These are phyloP conservation scores for Talaromyces sp. DNA, from an alignment of 2,329 filamentous ascomycete genomes.

Conservation along the genomic window DNA sequence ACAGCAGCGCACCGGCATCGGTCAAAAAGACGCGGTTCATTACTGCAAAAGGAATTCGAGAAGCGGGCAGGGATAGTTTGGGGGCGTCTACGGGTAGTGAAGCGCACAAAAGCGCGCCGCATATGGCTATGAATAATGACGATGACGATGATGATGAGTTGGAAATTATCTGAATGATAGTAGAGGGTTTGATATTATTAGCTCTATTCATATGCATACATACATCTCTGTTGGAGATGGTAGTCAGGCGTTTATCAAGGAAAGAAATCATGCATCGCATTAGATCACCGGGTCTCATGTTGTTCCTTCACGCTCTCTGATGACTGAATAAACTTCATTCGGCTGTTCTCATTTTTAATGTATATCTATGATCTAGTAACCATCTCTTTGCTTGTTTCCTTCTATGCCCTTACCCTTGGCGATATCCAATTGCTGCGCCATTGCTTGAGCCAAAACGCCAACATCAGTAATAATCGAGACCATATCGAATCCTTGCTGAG, in stretches of 20 bases:
- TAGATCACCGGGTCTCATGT: not conserved
- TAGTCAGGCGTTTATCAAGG: not conserved
- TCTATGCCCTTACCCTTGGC: slow-evolving; percentile 27
- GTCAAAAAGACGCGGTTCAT: slow-evolving; percentile 73
- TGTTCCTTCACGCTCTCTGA: not conserved
- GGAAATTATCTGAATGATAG: slow-evolving; percentile 41
- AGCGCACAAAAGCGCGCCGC: slow-evolving; percentile 9
- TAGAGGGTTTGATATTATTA: not conserved
- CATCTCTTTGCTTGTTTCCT: not conserved
- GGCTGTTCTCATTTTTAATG: not conserved
- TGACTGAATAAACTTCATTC: not conserved
- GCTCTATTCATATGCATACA: not conserved
- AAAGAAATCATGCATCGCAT: not conserved
- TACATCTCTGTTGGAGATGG: not conserved
- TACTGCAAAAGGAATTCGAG: slow-evolving; percentile 71
- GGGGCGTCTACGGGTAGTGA: slow-evolving; percentile 50
- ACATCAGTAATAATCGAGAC: slow-evolving; percentile 41
- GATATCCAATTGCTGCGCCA: slow-evolving; percentile 31
- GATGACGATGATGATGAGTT: slow-evolving; percentile 54
- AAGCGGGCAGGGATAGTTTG: slow-evolving; percentile 71
- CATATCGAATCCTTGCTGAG: slow-evolving; percentile 41
- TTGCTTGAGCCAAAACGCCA: slow-evolving; percentile 31
- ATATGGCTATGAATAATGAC: slow-evolving; percentile 27
- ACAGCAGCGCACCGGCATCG: slow-evolving; percentile 26
- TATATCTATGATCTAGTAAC: not conserved